A percentile compares a stretch with the other conserved stretches of the same genome.
These are phyloP conservation scores for Triangularia verruculosa DNA, from an alignment of 2,329 filamentous ascomycete genomes.

Conservation along the genomic window DNA sequence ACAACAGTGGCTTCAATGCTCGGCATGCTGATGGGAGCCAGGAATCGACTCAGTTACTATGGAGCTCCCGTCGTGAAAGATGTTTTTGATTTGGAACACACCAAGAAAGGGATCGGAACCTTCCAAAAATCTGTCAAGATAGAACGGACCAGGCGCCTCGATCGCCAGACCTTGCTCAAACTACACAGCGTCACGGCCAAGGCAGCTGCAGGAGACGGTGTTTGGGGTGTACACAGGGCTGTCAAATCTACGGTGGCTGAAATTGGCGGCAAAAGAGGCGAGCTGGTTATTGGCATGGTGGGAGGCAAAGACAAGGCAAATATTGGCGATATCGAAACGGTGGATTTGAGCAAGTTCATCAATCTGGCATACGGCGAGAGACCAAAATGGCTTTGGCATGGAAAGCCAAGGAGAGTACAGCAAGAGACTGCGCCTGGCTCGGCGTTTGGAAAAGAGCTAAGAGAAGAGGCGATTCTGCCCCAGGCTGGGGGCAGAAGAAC, in stretches of 20 bases:
- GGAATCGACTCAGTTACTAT: conserved; percentile 82
- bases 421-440: conserved; percentile 42
- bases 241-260: conserved; percentile 95
- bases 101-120: conserved; percentile 78
- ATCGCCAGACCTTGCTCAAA: conserved; percentile 76
- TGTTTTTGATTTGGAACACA: conserved; percentile 78
- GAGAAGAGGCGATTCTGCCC: conserved; percentile 30
- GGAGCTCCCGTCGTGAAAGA: conserved; percentile 86
- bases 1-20: conserved; percentile 86
- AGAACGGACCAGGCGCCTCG: conserved; percentile 71
- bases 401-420: conserved; percentile 71
- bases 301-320: conserved; percentile 81
- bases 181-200: conserved; percentile 85
- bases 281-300: conserved; percentile 94
- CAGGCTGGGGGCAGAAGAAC: conserved; percentile 42
- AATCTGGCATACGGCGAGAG: conserved; percentile 76
- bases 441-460: conserved; percentile 55
- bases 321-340: conserved; percentile 88
- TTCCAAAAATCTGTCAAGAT: conserved; percentile 91
- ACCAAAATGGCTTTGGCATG: conserved; percentile 92
- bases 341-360: conserved; percentile 82
- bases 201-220: conserved; percentile 80
- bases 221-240: conserved; percentile 87
- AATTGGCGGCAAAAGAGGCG: conserved; percentile 87
- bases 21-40: conserved; percentile 82